Percentiles rank a stretch among this genome's conserved stretches.
phyloP scores from a whole-genome alignment of 2,329 filamentous ascomycete genomes.

The Epichloe sp. region DNA sequence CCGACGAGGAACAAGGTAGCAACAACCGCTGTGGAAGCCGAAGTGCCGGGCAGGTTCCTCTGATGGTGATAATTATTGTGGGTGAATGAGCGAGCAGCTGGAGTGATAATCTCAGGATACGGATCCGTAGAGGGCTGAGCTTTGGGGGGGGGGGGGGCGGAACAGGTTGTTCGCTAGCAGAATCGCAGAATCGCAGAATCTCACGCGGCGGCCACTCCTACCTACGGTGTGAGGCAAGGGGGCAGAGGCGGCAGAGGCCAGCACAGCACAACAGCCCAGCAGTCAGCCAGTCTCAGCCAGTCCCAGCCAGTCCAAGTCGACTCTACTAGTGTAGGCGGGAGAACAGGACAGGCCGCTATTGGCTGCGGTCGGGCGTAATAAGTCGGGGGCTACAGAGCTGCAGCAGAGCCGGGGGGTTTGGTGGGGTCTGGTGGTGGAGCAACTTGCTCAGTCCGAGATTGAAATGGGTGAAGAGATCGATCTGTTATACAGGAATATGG shows the following conservation, averaged over 20 bases:
- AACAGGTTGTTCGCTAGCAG: neutral
- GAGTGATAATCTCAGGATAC: neutral
- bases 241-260: too few species aligned
- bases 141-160: neutral
- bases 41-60: neutral
- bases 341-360: neutral
- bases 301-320: too few species aligned
- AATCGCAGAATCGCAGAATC: neutral
- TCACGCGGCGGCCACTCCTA: neutral
- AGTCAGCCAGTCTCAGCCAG: too few species aligned
- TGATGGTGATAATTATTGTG: neutral
- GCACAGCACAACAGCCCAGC: too few species aligned
- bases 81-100: neutral
- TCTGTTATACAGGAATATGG: too few species aligned
- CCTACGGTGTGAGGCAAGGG: too few species aligned
- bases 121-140: neutral
- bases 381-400: too few species aligned
- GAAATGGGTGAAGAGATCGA: neutral
- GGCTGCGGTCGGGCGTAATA: neutral
- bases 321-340: neutral
- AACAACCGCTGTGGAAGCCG: neutral
- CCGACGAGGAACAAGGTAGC: neutral
- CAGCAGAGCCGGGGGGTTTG: too few species aligned
- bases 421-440: too few species aligned
- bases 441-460: too few species aligned